Percentiles rank a stretch among this genome's conserved stretches.
Evolutionary conservation across 139 green algal species (phyloP).

Genomic region (Chlamydomonas sphaeroides): DNA sequence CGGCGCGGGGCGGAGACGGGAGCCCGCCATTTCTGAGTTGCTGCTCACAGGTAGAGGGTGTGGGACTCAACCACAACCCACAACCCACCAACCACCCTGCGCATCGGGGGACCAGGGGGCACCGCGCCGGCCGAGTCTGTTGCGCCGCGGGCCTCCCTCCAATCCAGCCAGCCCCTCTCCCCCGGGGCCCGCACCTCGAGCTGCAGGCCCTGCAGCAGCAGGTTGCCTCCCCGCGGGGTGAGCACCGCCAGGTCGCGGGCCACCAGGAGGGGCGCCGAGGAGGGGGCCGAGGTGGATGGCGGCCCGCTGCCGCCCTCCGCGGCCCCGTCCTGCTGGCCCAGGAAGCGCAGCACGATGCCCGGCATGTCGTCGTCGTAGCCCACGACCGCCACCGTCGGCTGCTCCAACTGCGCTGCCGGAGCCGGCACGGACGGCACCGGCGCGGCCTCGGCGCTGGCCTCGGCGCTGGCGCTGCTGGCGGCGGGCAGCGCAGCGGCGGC

Average conservation of each 20-base stretch:
- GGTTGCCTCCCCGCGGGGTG: conserved; percentile 66
- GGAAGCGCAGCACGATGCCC: conserved; percentile 23
- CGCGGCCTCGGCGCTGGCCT: no score
- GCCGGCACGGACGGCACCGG: no score
- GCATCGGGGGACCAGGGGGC: no score
- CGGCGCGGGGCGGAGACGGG: not conserved
- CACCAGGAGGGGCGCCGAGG: conserved; percentile 59
- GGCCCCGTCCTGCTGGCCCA: not conserved
- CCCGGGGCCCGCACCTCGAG: conserved; percentile 55
- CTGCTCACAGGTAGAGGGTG: no score
- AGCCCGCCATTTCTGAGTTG: no score
- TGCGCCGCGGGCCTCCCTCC: no score
- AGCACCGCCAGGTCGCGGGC: conserved; percentile 74
- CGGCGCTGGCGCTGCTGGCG: not conserved
- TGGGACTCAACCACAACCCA: no score
- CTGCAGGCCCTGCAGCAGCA: conserved; percentile 70
- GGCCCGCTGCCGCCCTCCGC: not conserved
- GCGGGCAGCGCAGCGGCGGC: not conserved
- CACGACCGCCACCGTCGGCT: not conserved
- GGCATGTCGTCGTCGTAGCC: not conserved
- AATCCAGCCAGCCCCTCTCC: no score
- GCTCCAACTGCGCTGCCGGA: no score
- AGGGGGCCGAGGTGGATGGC: no score
- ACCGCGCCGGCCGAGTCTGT: no score
- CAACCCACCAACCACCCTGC: no score